Conservation (phyloP, 495 filamentous ascomycete genomes). For the Polyplosphaeria fusca region DNA sequence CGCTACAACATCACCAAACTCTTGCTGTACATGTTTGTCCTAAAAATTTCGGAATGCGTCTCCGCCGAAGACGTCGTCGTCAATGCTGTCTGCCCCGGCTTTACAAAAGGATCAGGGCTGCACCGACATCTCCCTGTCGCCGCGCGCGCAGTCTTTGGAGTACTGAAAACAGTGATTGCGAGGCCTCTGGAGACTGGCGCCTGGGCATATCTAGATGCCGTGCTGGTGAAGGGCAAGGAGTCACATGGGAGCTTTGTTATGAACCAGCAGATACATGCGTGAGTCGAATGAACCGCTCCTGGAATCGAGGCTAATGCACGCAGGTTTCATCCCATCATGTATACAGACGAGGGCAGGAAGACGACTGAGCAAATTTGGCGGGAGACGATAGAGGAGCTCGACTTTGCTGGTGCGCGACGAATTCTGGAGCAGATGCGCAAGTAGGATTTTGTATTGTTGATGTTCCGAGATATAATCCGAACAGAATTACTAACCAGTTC, state of each 20-base stretch:
- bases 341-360: constrained; percentile 10
- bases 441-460: no score
- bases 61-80: constrained; percentile 35
- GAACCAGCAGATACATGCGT: constrained; percentile 9
- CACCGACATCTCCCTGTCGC: background rate
- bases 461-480: no score
- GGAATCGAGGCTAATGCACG: background rate
- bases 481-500: no score
- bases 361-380: constrained; percentile 7
- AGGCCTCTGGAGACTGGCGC: constrained; percentile 3
- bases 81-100: constrained; percentile 43
- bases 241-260: constrained; percentile 16
- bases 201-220: constrained; percentile 17
- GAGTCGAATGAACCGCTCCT: background rate
- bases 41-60: constrained; percentile 32
- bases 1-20: constrained; percentile 39
- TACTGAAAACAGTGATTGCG: background rate
- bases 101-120: constrained; percentile 5
- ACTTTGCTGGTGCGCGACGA: constrained; percentile 8
- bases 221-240: constrained; percentile 7
- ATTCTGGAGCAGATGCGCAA: background rate
- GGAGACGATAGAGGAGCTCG: constrained; percentile 13
- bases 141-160: background rate
- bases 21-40: constrained; percentile 35
- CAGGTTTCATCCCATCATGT: constrained; percentile 11